phyloP scores from a whole-genome alignment of 163 green algal species.

The Chlorella variabilis region DNA sequence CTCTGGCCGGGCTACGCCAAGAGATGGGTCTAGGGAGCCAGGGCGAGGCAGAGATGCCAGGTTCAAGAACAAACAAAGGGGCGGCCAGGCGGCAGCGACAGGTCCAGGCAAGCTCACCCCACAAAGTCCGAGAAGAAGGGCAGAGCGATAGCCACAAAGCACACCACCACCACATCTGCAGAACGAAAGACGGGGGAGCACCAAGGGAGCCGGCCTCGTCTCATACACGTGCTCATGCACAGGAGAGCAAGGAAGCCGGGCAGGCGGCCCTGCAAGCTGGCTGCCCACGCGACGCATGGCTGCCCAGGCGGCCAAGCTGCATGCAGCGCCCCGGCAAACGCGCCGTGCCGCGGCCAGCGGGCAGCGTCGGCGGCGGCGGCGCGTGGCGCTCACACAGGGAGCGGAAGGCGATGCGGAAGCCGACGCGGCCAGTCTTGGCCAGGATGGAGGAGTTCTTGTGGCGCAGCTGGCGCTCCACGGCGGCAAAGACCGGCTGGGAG shows the following conservation, averaged over 20 bases:
- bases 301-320: neutral
- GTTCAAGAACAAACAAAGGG: too few species aligned
- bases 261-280: too few species aligned
- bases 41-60: too few species aligned
- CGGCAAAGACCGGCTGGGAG: constrained; percentile 51
- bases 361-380: neutral
- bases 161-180: constrained; percentile 43
- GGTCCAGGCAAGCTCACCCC: constrained; percentile 24
- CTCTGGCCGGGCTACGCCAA: too few species aligned
- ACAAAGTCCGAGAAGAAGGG: constrained; percentile 62
- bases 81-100: too few species aligned
- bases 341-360: too few species aligned
- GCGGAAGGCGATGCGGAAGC: constrained; percentile 46
- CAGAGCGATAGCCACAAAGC: constrained; percentile 48
- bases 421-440: neutral
- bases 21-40: too few species aligned
- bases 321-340: neutral
- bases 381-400: constrained; percentile 29
- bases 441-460: neutral
- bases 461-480: constrained; percentile 12
- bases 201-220: too few species aligned
- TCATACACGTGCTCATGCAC: too few species aligned
- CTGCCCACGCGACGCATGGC: too few species aligned
- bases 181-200: neutral
- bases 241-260: neutral